Evolutionary conservation across 1,139 yeast species (phyloP).

Genomic region (Suhomyces chickasaworum): DNA sequence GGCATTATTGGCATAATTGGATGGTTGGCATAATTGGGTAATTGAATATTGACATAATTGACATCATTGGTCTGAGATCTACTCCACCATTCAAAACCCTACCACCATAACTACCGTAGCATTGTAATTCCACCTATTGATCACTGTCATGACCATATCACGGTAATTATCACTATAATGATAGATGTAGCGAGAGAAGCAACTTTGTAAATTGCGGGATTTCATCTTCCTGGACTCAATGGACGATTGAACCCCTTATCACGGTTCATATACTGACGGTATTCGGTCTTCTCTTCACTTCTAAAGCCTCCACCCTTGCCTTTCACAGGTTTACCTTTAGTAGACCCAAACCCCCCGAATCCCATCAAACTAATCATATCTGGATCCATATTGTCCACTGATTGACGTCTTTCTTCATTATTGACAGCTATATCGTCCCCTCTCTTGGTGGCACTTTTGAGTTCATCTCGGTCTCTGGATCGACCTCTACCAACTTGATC

Average conservation of each 20-base stretch:
- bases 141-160: no score
- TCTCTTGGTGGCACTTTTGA: constrained; percentile 5
- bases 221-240: constrained; percentile 49
- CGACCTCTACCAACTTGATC: constrained; percentile 31
- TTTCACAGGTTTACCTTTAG: constrained; percentile 60
- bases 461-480: constrained; percentile 22
- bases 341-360: constrained; percentile 58
- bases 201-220: no score
- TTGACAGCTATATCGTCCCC: constrained; percentile 8
- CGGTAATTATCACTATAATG: no score
- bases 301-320: constrained; percentile 54
- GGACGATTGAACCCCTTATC: constrained; percentile 62
- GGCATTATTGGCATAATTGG: no score
- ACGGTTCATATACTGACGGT: constrained; percentile 70
- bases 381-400: constrained; percentile 16
- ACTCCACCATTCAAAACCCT: no score
- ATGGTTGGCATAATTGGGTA: no score
- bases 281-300: constrained; percentile 47
- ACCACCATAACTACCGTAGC: no score
- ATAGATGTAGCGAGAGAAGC: no score
- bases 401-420: constrained; percentile 10
- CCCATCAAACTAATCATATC: constrained; percentile 60
- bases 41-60: no score
- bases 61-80: neutral
- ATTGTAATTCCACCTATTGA: no score